Base-by-base conservation (phyloP, 2,329 filamentous ascomycete species). In the Samsoniella hepiali region DNA sequence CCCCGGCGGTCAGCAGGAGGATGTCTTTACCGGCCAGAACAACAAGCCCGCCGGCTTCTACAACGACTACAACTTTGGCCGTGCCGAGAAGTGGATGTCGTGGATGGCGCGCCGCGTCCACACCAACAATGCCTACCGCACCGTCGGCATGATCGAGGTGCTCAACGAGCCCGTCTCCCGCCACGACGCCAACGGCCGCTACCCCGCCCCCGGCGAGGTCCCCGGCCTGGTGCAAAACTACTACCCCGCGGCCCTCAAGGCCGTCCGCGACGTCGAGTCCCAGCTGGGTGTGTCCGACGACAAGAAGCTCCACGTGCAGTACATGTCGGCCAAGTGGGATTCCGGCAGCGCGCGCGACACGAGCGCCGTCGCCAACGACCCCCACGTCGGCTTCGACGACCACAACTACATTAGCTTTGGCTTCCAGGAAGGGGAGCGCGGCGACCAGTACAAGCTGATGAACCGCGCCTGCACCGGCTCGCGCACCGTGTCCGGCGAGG, bases 61-160 rank as follows among this genome's bases (percentile, higher is more conserved):
- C 70, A 74, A 78, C 10, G 74, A 79, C 40, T 81, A 81, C 67
- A 78, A 88, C 69, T 88, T 83, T 69, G 79, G 80, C 47, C 81
- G 86, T 17, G 83, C 82, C 0, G 71, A 78, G 62, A 71, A 77
- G 55, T 87, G 85, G 69, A 76, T 88, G 6, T 73, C 79, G 47
- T 85, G 80, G 79, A 81, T 88, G 71, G 80, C 83, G 1, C 77
- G 78, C 32, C 75, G 79, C 40, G 81, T 86, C 56, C 84, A 87
- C 68, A 73, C 70, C 0, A 79, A 78, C 59, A 63, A 72, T 6
- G 77, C 78, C 53, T 85, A 84, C 69, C 74, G 79, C 47, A 84
- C 81, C 44, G 84, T 87, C 34, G 84, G 85, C 22, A 86, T 84
- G 79, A 72, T 88, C 15, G 80, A 84, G 69, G 75, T 87, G 10